These are phyloP conservation scores for Monilinia vaccinii-corymbosi DNA, from an alignment of 2,329 filamentous ascomycete genomes.

Conservation along the genomic window DNA sequence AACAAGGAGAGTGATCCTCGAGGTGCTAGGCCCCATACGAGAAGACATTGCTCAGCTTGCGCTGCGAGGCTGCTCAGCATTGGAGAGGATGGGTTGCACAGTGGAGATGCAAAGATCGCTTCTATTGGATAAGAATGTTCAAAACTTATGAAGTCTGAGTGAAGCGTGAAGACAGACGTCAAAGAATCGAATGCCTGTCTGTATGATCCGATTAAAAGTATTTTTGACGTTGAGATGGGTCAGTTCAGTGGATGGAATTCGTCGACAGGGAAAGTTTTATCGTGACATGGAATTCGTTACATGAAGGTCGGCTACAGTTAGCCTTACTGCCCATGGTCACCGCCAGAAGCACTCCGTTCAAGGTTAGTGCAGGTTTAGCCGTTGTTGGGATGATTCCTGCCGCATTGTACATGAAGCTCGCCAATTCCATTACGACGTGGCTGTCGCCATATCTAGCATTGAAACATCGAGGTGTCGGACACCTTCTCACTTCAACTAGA, in stretches of 20 bases:
- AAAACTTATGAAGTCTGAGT: background rate
- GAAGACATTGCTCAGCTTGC: background rate
- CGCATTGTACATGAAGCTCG: background rate
- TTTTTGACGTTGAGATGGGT: background rate
- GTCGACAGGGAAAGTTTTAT: no score
- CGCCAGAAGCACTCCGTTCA: background rate
- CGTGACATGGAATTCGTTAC: background rate
- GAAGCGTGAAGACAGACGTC: background rate
- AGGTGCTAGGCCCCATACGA: background rate
- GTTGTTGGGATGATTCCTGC: background rate
- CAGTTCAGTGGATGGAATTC: no score
- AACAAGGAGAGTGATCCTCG: background rate
- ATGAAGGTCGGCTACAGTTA: background rate
- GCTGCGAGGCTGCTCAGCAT: background rate
- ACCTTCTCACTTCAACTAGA: background rate
- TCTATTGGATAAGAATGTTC: background rate
- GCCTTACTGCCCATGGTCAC: background rate
- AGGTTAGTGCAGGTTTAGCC: background rate
- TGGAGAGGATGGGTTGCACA: background rate
- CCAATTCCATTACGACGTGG: background rate
- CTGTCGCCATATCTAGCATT: background rate
- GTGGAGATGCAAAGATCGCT: background rate
- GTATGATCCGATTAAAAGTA: no score
- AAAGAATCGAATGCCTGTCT: background rate
- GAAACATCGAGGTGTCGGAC: background rate